These are phyloP conservation scores for Pichia sp. DNA, from an alignment of 1,139 yeast species.

Conservation along the genomic window DNA sequence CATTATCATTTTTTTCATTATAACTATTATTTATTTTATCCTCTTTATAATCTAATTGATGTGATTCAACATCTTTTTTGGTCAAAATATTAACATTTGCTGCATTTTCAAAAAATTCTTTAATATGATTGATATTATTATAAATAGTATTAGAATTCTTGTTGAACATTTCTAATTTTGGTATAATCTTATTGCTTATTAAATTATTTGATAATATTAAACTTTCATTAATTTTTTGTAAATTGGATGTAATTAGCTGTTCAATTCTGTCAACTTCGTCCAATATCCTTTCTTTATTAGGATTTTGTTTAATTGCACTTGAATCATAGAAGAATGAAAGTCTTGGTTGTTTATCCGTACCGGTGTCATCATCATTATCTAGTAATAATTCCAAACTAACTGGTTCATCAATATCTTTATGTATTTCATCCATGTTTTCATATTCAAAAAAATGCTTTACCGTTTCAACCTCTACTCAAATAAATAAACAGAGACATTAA, in stretches of 20 bases:
- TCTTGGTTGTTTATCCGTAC: conserved; percentile 22
- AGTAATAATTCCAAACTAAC: neutral
- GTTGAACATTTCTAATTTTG: conserved; percentile 56
- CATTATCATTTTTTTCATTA: neutral
- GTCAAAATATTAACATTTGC: conserved; percentile 46
- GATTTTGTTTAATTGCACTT: conserved; percentile 16
- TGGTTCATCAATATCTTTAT: neutral
- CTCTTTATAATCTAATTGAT: neutral
- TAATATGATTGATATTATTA: conserved; percentile 65
- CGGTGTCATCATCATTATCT: conserved; percentile 5
- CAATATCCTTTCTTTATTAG: conserved; percentile 22
- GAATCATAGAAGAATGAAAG: conserved; percentile 27
- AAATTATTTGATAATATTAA: conserved; percentile 58
- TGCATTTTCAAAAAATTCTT: conserved; percentile 66
- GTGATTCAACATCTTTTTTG: conserved; percentile 14
- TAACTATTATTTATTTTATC: neutral
- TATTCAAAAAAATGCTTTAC: no score
- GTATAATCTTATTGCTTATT: conserved; percentile 55
- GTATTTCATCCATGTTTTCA: no score
- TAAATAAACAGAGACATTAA: no score
- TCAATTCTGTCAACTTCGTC: conserved; percentile 66
- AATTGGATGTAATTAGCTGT: conserved; percentile 70
- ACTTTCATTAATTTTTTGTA: conserved; percentile 76
- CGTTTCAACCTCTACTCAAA: no score
- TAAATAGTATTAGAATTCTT: conserved; percentile 49